phyloP scores from a whole-genome alignment of 2,329 filamentous ascomycete species.

The Neofusicoccum parvum region DNA sequence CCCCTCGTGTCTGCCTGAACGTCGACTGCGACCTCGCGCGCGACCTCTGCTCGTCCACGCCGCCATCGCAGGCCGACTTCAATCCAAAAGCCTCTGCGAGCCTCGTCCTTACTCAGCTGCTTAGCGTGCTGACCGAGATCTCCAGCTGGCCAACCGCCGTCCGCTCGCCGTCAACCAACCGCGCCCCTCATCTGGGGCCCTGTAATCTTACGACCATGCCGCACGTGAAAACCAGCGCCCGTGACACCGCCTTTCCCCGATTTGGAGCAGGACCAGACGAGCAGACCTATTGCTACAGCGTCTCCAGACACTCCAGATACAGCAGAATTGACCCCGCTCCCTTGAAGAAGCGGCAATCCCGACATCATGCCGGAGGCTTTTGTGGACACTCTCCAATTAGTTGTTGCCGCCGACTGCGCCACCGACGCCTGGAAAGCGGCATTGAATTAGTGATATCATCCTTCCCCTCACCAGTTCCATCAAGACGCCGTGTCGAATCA shows the following conservation, averaged over 20 bases:
- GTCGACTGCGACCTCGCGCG: neutral
- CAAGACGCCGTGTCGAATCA: neutral
- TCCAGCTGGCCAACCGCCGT: neutral
- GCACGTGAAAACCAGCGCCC: neutral
- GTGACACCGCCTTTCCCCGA: neutral
- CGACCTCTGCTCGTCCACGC: neutral
- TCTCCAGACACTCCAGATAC: neutral
- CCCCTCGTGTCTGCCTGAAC: neutral
- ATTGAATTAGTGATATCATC: slow-evolving; percentile 6
- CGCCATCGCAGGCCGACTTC: neutral
- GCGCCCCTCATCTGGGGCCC: slow-evolving; percentile 11
- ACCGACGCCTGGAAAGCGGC: neutral
- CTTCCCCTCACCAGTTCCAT: neutral
- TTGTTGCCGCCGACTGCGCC: neutral
- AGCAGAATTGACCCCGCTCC: too few species aligned
- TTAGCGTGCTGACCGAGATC: slow-evolving; percentile 7
- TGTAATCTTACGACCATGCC: neutral
- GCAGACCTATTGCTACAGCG: too few species aligned
- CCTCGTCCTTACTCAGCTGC: slow-evolving; percentile 8
- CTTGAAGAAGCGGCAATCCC: too few species aligned
- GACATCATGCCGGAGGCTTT: too few species aligned
- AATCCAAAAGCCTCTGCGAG: neutral
- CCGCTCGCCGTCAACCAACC: neutral
- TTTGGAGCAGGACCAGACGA: too few species aligned
- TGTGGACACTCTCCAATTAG: neutral